Conservation (phyloP, 2,329 filamentous ascomycete genomes). For the Malbranchea zuffiana region DNA sequence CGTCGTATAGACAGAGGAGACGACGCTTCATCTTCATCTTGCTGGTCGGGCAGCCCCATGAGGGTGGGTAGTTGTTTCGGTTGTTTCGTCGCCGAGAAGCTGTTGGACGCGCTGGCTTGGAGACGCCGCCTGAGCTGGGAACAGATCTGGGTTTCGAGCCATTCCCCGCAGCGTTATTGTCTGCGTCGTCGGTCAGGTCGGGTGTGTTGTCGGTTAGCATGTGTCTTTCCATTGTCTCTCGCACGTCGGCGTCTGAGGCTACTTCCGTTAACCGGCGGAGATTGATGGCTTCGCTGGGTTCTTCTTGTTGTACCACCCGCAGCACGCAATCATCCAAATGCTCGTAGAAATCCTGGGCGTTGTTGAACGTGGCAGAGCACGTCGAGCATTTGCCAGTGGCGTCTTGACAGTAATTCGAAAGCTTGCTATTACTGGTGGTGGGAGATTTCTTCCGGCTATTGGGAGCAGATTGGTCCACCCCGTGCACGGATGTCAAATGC, state of each 20-base stretch:
- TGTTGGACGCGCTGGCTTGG: slow-evolving; percentile 59
- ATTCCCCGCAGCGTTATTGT: slow-evolving; percentile 35
- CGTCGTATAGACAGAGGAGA: slow-evolving; percentile 85
- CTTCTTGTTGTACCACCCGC: slow-evolving; percentile 50
- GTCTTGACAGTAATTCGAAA: slow-evolving; percentile 60
- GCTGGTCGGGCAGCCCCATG: slow-evolving; percentile 83
- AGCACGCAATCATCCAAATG: slow-evolving; percentile 68
- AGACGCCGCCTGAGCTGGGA: slow-evolving; percentile 62
- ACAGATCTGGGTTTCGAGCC: slow-evolving; percentile 13
- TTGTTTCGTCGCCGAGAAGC: slow-evolving; percentile 65
- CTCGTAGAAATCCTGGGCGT: slow-evolving; percentile 93
- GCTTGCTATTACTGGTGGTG: slow-evolving; percentile 41
- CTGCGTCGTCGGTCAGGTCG: slow-evolving; percentile 38
- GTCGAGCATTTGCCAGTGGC: slow-evolving; percentile 84
- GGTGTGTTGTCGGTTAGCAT: slow-evolving; percentile 41
- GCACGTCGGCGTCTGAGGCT: slow-evolving; percentile 47
- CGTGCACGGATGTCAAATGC: slow-evolving; percentile 80
- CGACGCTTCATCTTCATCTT: slow-evolving; percentile 99
- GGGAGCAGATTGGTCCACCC: slow-evolving; percentile 82
- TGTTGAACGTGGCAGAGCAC: slow-evolving; percentile 71
- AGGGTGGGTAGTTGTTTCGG: slow-evolving; percentile 82
- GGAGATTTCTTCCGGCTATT: slow-evolving; percentile 71
- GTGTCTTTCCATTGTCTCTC: slow-evolving; percentile 49
- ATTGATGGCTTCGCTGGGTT: slow-evolving; percentile 48
- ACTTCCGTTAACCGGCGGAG: slow-evolving; percentile 47